Evolutionary conservation across 2,329 filamentous ascomycete genomes (phyloP).

Genomic region (Fusarium musae): DNA sequence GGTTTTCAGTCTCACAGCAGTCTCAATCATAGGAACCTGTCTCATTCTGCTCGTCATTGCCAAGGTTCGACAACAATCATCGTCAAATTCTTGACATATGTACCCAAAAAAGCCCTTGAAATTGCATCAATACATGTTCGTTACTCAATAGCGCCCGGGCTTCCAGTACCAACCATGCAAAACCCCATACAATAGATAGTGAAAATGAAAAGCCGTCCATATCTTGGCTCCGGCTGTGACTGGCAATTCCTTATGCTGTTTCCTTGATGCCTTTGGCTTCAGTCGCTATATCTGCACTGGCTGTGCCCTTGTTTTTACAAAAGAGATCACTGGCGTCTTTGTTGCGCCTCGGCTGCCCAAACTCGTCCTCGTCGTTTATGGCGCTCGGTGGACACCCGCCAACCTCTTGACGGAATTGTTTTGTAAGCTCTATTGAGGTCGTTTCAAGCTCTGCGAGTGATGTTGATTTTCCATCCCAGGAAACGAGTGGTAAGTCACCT

Average conservation of each 20-base stretch:
- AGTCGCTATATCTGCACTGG: background rate
- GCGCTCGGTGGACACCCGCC: slow-evolving; percentile 68
- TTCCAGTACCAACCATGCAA: slow-evolving; percentile 15
- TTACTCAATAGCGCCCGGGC: slow-evolving; percentile 18
- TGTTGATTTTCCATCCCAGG: slow-evolving; percentile 69
- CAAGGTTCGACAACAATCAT: slow-evolving; percentile 44
- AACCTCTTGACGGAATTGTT: slow-evolving; percentile 69
- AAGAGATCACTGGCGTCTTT: slow-evolving; percentile 71
- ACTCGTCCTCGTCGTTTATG: slow-evolving; percentile 31
- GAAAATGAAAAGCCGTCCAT: slow-evolving; percentile 5
- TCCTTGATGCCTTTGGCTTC: slow-evolving; percentile 4
- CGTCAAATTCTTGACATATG: slow-evolving; percentile 13
- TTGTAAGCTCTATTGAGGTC: slow-evolving; percentile 63
- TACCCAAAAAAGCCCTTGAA: background rate
- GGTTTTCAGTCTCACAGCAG: slow-evolving; percentile 71
- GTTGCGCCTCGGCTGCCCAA: slow-evolving; percentile 33
- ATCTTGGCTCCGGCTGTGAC: background rate
- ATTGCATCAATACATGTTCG: slow-evolving; percentile 15
- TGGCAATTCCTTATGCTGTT: slow-evolving; percentile 37
- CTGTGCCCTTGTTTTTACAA: slow-evolving; percentile 56
- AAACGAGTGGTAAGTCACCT: slow-evolving; percentile 66
- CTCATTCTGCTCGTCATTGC: slow-evolving; percentile 68
- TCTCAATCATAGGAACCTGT: slow-evolving; percentile 73
- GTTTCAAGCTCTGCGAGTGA: slow-evolving; percentile 54
- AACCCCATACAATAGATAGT: slow-evolving; percentile 6